A percentile compares a stretch with the other conserved stretches of the same genome.
These are phyloP conservation scores for Helotiales sp. DNA, from an alignment of 2,329 filamentous ascomycete genomes.

Conservation along the genomic window DNA sequence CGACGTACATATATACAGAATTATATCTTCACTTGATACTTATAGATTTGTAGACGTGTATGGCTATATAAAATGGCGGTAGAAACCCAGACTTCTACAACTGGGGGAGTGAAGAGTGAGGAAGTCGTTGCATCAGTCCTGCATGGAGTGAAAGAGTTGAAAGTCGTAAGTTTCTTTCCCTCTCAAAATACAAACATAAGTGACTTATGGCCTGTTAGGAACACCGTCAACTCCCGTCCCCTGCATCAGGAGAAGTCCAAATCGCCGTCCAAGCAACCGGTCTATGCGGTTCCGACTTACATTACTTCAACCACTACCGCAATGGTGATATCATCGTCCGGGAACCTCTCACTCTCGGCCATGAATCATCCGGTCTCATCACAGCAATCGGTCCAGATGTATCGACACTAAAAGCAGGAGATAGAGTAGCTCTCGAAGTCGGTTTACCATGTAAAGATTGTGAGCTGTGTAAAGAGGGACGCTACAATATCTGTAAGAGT, in stretches of 20 bases:
- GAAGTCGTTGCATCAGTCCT: conserved; percentile 34
- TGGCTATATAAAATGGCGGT: conserved; percentile 11
- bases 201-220: conserved; percentile 28
- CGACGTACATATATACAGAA: not conserved
- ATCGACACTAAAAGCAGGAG: conserved; percentile 74
- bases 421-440: conserved; percentile 91
- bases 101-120: conserved; percentile 4
- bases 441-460: conserved; percentile 89
- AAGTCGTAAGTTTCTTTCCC: conserved; percentile 27
- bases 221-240: conserved; percentile 27
- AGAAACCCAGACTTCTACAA: not conserved
- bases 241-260: conserved; percentile 64
- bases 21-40: not conserved
- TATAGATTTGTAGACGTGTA: not conserved
- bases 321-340: conserved; percentile 95
- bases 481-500: conserved; percentile 89
- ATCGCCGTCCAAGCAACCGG: conserved; percentile 89
- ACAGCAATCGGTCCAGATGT: conserved; percentile 81
- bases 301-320: conserved; percentile 94
- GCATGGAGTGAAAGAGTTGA: conserved; percentile 35
- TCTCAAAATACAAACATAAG: not conserved
- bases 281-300: conserved; percentile 95
- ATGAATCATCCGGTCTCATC: conserved; percentile 85
- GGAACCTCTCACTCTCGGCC: conserved; percentile 85
- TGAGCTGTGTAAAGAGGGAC: conserved; percentile 84